Conservation (phyloP, 148 eudicot genomes). For the Fagopyrum esculentum region DNA sequence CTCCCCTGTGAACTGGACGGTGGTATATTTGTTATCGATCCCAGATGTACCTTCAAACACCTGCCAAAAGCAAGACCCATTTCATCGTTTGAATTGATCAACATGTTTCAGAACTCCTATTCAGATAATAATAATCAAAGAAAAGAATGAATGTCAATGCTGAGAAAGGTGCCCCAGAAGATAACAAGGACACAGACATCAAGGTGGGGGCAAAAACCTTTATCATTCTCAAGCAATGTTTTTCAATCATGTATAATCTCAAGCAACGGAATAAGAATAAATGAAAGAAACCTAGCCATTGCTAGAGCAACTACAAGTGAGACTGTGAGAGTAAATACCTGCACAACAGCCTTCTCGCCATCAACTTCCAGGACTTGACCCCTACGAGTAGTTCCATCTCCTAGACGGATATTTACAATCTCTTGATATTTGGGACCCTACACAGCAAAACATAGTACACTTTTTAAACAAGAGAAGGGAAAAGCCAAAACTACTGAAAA, state of each 20-base stretch:
- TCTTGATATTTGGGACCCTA: constrained; percentile 83
- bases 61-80: constrained; percentile 24
- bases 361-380: constrained; percentile 83
- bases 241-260: background rate
- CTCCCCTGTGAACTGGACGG: constrained; percentile 82
- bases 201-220: background rate
- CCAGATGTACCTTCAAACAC: constrained; percentile 89
- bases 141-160: background rate
- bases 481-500: background rate
- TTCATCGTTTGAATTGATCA: background rate
- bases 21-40: constrained; percentile 74
- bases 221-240: background rate
- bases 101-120: background rate
- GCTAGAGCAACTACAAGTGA: background rate
- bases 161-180: background rate
- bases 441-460: background rate
- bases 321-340: constrained; percentile 25
- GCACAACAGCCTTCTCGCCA: constrained; percentile 87
- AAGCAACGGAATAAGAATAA: background rate
- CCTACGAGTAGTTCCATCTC: constrained; percentile 72
- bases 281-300: background rate
- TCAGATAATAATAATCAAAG: background rate
- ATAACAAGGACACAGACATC: background rate
- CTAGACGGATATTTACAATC: constrained; percentile 71
- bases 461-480: background rate